Base-by-base conservation (phyloP, 2,329 filamentous ascomycete genomes). In the Aspergillus thermomutatus region DNA sequence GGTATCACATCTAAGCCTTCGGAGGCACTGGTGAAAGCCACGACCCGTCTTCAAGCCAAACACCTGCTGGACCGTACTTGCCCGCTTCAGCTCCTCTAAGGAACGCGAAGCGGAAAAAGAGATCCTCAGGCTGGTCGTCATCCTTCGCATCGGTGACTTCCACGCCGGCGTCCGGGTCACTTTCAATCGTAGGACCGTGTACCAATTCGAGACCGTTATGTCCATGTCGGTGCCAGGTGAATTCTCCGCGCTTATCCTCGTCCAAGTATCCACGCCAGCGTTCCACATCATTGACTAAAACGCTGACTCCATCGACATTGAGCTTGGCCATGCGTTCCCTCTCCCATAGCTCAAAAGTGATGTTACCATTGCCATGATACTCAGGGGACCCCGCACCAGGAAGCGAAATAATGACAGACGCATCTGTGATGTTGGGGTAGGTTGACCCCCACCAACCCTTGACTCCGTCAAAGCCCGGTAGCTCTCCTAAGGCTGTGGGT, bases 261-360 rank as follows among this genome's bases (percentile, higher is more conserved):
- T 85, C 82, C 21, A 78, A 68, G 64, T 84, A 87, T 2, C 80
- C 81, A 5, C 81, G 74, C 70, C 82, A 86, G 34, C 83, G 75
- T 66, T 87, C 85, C 1, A 87, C 84, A 52, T 87, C 85, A 60
- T 87, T 87, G 56, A 87, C 81, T 3, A 87, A 71, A 3, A 87
- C 77, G 27, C 80, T 83, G 9, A 87, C 71, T 1, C 84, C 85
- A 56, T 87, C 84, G 25, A 79, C 75, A 9, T 69, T 69, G 4
- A 77, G 66, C 21, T 71, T 61, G 1, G 60, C 54, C 75, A 77
- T 77, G 11, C 73, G 69, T 46, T 74, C 62, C 2, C 65, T 64
- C 34, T 77, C 74, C 70, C 77, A 79, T 21, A 79, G 69, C 31
- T 64, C 57, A 54, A 80, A 78, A 1, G 76, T 79, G 55, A 80